Base-by-base conservation (phyloP, 331 rosid genomes). In the Arachis monticola region DNA sequence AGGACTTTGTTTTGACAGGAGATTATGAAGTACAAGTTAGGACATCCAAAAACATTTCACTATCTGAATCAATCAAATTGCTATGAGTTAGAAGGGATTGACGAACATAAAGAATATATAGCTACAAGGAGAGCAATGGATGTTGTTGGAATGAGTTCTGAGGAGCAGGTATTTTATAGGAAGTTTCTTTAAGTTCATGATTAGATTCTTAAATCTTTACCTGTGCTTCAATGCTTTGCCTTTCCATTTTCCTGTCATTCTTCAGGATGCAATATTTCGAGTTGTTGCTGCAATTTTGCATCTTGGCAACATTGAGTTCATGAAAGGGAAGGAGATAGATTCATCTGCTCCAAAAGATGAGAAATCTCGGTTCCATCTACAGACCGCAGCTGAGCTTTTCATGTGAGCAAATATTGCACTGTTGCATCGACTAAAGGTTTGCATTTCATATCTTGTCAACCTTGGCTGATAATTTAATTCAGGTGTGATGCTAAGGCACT, bases 401-500 rank as follows among this genome's bases (percentile, higher is more conserved):
- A 92, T 88, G 97, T 92, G 83, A 80, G 58, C 70, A 47, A 64
- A 47, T 48, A 70, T 71, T 67, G 56, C 60, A 58, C 44, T 35
- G 73, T 69, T 59, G 56, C 62, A 64, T 53, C 64, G 10, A 13
- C 46, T 71, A 48, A 62, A 50, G 66, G 57, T 81, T 77, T 65
- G 66, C 68, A 60, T 79, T 69, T 72, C 77, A 69, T 81, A 5
- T 74, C 45, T 62, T 79, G 61, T 55, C 47, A 12, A 44, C 61
- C 67, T 67, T n/a, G 57, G 38, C 59, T 74, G 62, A 68, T 48
- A 50, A 14, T 13, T 66, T 61, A 74, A 5, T 84, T 79, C 79
- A 92, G 97, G 97, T 92, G 97, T 85, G 96, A 90, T 78, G 93
- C 70, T 64, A 90, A 87, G 85, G 95, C 89, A 45, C 86, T 94